Conservation (phyloP, 495 filamentous ascomycete genomes). For the Hypoxylon intermedium region DNA sequence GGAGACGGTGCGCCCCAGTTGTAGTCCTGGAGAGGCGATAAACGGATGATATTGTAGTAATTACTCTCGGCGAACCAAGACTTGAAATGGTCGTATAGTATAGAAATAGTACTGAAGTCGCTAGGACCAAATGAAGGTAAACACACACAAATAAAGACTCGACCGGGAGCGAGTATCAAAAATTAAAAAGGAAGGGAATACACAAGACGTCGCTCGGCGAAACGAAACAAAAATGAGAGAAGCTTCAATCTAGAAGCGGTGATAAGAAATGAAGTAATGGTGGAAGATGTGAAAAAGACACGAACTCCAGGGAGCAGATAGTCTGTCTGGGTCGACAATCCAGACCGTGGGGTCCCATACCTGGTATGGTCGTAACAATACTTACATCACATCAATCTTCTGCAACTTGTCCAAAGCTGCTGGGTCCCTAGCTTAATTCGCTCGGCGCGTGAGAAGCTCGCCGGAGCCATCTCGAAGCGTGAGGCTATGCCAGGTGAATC, state of each 20-base stretch:
- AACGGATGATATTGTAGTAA: background rate
- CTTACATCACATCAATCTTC: constrained; percentile 12
- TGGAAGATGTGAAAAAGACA: constrained; percentile 27
- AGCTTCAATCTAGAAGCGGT: constrained; percentile 35
- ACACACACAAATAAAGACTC: constrained; percentile 20
- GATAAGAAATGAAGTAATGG: constrained; percentile 28
- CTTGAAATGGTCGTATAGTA: background rate
- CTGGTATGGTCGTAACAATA: too few relatives aligned
- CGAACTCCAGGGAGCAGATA: constrained; percentile 16
- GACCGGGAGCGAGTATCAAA: constrained; percentile 32
- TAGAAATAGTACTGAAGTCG: constrained; percentile 2
- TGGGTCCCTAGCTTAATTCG: constrained; percentile 11
- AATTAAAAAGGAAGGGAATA: constrained; percentile 19
- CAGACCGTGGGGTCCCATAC: constrained; percentile 4
- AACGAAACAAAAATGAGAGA: constrained; percentile 36
- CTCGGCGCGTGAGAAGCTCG: constrained; percentile 2
- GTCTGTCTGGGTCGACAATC: constrained; percentile 10
- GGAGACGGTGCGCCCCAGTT: background rate
- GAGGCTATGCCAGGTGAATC: constrained; percentile 37
- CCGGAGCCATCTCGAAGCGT: constrained; percentile 7
- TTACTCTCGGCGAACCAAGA: background rate
- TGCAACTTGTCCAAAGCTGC: constrained; percentile 13
- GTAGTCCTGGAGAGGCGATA: background rate
- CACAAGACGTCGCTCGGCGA: constrained; percentile 29
- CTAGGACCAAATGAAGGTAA: constrained; percentile 12